Base-by-base conservation (phyloP, 208 protist genomes). In the Acanthamoeba healyi region DNA sequence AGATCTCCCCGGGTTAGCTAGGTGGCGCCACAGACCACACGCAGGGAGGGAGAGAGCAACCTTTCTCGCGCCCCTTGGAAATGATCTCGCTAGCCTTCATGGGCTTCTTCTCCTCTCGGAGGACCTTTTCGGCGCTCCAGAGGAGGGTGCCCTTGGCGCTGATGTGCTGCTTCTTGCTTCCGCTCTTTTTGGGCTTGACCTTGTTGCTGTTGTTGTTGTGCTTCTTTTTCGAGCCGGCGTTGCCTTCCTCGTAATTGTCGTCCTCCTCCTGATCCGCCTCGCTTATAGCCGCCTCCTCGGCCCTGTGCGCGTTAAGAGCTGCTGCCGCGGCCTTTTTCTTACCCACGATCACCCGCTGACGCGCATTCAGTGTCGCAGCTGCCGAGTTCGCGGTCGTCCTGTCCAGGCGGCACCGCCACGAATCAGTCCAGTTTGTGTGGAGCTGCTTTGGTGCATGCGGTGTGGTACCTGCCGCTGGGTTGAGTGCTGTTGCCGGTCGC, bases 21-120 rank as follows among this genome's bases (percentile, higher is more conserved):
- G n/a, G n/a, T n/a, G n/a, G n/a, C n/a, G n/a, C n/a, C n/a, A n/a
- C n/a, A n/a, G n/a, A n/a, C n/a, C n/a, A 67, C 12, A 38, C 15
- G 38, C 1, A 63, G 34, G 24, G 49, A 40, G 38, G 34, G 19
- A 89, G 51, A 26, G 44, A 29, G 54, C 1, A n/a, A 40, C 82
- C 82, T 46, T 90, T 90, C 49, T 65, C 49, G 40, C 82, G 82
- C 32, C 82, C 82, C n/a, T 67, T 65, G 42, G 42, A 29, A 24
- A 90, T 65, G 54, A 90, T 90, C 32, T 90, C 82, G 49, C 49
- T 56, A 0, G 82, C 82, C n/a, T 90, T 90, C 82, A 90, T 90
- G 42, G 82, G 82, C 54, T 46, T 90, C n/a, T 65, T 65, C 82
- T 90, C 82, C 56, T 90, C 82, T 0, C 82, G 82, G 36, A 90